phyloP scores from a whole-genome alignment of 306 rosid genomes.

The Datisca glomerata region DNA sequence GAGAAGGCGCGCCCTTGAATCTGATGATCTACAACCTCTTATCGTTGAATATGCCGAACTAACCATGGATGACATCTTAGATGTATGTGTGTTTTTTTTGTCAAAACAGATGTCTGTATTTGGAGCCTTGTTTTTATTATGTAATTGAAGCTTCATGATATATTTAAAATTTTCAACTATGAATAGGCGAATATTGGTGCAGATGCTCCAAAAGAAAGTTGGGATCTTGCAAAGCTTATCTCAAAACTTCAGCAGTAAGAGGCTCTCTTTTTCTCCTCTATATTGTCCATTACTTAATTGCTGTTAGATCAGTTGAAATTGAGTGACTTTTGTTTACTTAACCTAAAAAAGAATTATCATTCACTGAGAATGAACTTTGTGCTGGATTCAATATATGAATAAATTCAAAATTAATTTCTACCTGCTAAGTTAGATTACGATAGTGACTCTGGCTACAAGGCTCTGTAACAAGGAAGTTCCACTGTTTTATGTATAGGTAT shows the following conservation, averaged over 20 bases:
- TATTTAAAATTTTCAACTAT: conserved; percentile 14
- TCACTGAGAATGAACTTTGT: too few species aligned
- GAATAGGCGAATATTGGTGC: conserved; percentile 86
- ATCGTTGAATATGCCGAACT: conserved; percentile 89
- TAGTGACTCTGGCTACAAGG: too few species aligned
- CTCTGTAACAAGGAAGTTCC: too few species aligned
- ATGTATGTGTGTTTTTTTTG: conserved; percentile 25
- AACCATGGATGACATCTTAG: conserved; percentile 90
- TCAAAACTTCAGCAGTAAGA: conserved; percentile 95
- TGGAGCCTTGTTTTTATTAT: not conserved
- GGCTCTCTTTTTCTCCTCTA: conserved; percentile 15
- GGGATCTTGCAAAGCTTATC: conserved; percentile 90
- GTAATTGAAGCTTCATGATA: not conserved
- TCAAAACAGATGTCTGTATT: not conserved
- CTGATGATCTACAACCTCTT: conserved; percentile 73
- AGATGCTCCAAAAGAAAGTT: conserved; percentile 73
- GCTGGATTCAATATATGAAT: too few species aligned
- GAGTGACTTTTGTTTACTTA: not conserved
- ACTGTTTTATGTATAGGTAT: conserved; percentile 41
- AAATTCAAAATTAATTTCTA: too few species aligned
- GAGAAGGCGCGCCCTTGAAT: conserved; percentile 90
- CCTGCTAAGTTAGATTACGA: too few species aligned
- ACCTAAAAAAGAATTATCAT: not conserved
- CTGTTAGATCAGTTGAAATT: conserved; percentile 1
- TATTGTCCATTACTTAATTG: conserved; percentile 8